Evolutionary conservation across 805 yeast genomes (phyloP).

Genomic region (Spathaspora gorwiae): DNA sequence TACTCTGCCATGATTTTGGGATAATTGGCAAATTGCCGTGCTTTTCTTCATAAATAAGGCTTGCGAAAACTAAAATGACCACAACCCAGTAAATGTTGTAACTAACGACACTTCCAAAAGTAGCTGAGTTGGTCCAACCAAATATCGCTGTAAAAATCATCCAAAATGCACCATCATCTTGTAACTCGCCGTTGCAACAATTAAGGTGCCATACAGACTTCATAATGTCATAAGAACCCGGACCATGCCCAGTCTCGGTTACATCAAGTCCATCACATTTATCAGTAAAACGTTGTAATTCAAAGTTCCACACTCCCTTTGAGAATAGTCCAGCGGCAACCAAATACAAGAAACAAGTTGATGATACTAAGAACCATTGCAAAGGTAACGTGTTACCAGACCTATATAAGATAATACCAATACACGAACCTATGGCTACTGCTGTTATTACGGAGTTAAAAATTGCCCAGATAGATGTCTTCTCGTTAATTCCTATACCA

Average conservation of each 20-base stretch:
- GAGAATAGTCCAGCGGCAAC: slow-evolving; percentile 43
- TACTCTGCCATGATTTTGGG: slow-evolving; percentile 38
- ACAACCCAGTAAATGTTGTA: slow-evolving; percentile 36
- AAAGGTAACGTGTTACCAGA: slow-evolving; percentile 40
- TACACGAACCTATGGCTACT: slow-evolving; percentile 24
- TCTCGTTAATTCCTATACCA: slow-evolving; percentile 37
- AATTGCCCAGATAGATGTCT: slow-evolving; percentile 27
- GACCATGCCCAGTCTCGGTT: slow-evolving; percentile 43
- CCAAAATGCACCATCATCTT: slow-evolving; percentile 42
- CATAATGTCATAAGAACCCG: slow-evolving; percentile 41
- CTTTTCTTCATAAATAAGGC: slow-evolving; percentile 32
- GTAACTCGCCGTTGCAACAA: slow-evolving; percentile 40
- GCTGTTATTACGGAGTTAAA: slow-evolving; percentile 26
- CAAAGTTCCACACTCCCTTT: slow-evolving; percentile 43
- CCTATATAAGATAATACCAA: slow-evolving; percentile 33
- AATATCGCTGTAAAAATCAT: slow-evolving; percentile 42
- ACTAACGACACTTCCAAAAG: slow-evolving; percentile 38
- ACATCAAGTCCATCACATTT: slow-evolving; percentile 39
- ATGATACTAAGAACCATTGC: slow-evolving; percentile 35
- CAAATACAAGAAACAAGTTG: slow-evolving; percentile 38
- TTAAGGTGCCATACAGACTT: slow-evolving; percentile 44
- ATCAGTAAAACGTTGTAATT: slow-evolving; percentile 34
- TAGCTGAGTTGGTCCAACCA: slow-evolving; percentile 46
- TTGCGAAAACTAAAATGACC: slow-evolving; percentile 26
- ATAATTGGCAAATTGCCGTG: slow-evolving; percentile 34